Conservation (phyloP, 768 basidiomycete species). For the Cyclocybe aegerita region DNA sequence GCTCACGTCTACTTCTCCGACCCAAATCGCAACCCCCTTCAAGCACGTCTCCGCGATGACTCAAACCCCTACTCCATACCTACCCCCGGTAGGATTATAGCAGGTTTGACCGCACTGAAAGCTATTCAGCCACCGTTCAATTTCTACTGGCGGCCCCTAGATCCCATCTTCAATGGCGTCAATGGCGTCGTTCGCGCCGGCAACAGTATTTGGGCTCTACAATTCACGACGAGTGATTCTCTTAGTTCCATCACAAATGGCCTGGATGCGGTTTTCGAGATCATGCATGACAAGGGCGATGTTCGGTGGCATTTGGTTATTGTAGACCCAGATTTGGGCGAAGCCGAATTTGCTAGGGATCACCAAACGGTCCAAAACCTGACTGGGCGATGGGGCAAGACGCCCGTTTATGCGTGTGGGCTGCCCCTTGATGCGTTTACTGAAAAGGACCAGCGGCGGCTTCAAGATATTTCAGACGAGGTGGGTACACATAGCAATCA, state of each 20-base stretch:
- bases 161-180: conserved; percentile 8
- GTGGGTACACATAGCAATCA: neutral
- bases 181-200: conserved; percentile 4
- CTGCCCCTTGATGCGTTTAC: neutral
- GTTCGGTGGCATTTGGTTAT: conserved; percentile 8
- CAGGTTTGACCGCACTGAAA: conserved; percentile 3
- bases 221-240: neutral
- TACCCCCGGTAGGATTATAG: neutral
- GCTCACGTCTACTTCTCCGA: conserved; percentile 7
- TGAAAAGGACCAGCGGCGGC: neutral
- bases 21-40: conserved; percentile 2
- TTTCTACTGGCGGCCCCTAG: conserved; percentile 5
- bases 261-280: neutral
- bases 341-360: conserved; percentile 2
- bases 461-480: neutral
- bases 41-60: neutral
- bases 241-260: conserved; percentile 1
- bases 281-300: conserved; percentile 2
- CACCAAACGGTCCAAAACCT: conserved; percentile 5
- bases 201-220: neutral
- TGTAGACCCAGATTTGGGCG: conserved; percentile 1
- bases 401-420: neutral
- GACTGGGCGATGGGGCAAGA: neutral
- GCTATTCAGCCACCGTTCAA: conserved; percentile 1
- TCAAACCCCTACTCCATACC: conserved; percentile 5